Percentiles rank a stretch among this genome's conserved stretches.
Conservation (phyloP, 495 filamentous ascomycete genomes). For the Penicillium coffeae region DNA sequence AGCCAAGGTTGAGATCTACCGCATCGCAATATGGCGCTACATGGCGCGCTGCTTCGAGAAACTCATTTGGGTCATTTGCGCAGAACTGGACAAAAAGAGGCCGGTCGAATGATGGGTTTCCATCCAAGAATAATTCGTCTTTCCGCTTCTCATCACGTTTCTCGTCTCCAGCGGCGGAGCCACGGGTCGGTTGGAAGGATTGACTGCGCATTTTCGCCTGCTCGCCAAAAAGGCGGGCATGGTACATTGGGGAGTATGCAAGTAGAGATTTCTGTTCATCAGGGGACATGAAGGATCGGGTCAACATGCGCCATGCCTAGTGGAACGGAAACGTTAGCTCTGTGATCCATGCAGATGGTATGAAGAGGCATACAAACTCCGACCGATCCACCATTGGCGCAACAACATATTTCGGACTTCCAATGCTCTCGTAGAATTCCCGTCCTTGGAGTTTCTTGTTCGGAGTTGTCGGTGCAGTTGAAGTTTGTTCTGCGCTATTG, state of each 20-base stretch:
- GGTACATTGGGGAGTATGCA: slow-evolving; percentile 92
- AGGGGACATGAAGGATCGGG: slow-evolving; percentile 78
- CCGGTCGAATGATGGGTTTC: slow-evolving; percentile 75
- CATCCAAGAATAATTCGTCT: slow-evolving; percentile 65
- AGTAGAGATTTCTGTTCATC: slow-evolving; percentile 57
- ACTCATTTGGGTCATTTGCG: slow-evolving; percentile 75
- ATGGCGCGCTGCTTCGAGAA: slow-evolving; percentile 70
- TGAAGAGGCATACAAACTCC: slow-evolving; percentile 70
- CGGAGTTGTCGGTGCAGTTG: slow-evolving; percentile 1
- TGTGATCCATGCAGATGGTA: neutral
- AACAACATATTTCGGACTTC: slow-evolving; percentile 82
- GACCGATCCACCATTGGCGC: slow-evolving; percentile 99
- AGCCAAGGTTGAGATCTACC: slow-evolving; percentile 96
- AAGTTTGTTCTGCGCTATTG: slow-evolving; percentile 13
- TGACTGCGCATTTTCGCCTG: slow-evolving; percentile 67
- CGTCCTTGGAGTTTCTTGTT: slow-evolving; percentile 69
- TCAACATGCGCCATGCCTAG: slow-evolving; percentile 92
- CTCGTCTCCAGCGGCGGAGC: slow-evolving; percentile 18
- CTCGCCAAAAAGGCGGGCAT: slow-evolving; percentile 78
- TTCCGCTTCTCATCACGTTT: slow-evolving; percentile 13
- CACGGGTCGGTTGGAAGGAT: slow-evolving; percentile 69
- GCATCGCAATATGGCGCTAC: slow-evolving; percentile 87
- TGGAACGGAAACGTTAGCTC: slow-evolving; percentile 8
- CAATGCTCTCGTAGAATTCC: slow-evolving; percentile 89
- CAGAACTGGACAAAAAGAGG: slow-evolving; percentile 97